A percentile compares a stretch with the other conserved stretches of the same genome.
Conservation (phyloP, 257 asterid species). For the Avicennia marina region DNA sequence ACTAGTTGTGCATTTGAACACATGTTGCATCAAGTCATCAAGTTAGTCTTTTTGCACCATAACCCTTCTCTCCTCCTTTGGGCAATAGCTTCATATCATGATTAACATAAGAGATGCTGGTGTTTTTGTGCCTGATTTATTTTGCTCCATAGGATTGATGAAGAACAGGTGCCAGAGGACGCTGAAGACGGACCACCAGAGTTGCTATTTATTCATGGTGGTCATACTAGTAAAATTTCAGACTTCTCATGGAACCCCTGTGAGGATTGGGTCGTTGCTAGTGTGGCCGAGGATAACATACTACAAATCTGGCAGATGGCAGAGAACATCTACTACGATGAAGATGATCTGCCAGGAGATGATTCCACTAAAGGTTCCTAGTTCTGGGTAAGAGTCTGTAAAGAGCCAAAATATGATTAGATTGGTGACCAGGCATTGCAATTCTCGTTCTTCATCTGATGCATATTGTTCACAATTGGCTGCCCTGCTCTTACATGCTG, state of each 20-base stretch:
- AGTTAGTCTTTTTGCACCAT: neutral
- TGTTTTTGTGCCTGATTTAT: too few species aligned
- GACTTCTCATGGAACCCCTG: slow-evolving; percentile 87
- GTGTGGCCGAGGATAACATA: slow-evolving; percentile 81
- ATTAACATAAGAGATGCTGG: too few species aligned
- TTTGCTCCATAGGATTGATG: slow-evolving; percentile 47
- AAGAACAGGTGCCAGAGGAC: slow-evolving; percentile 67
- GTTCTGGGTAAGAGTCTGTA: neutral
- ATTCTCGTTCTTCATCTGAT: too few species aligned
- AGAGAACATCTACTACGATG: slow-evolving; percentile 79
- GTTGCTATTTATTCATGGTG: slow-evolving; percentile 72
- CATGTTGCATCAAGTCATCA: too few species aligned
- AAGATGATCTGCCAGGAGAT: slow-evolving; percentile 67
- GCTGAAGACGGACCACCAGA: slow-evolving; percentile 89
- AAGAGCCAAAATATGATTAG: too few species aligned
- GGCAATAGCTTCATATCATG: too few species aligned
- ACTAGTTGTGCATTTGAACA: neutral
- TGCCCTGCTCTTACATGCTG: too few species aligned
- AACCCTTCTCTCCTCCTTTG: neutral
- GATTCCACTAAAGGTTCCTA: slow-evolving; percentile 40
- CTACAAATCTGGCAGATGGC: slow-evolving; percentile 90
- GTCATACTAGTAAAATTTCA: slow-evolving; percentile 73
- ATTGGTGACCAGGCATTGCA: too few species aligned
- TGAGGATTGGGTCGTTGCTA: slow-evolving; percentile 80
- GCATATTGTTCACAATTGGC: too few species aligned